Base-by-base conservation (phyloP, 1,139 yeast genomes). In the Pichia terricola region DNA sequence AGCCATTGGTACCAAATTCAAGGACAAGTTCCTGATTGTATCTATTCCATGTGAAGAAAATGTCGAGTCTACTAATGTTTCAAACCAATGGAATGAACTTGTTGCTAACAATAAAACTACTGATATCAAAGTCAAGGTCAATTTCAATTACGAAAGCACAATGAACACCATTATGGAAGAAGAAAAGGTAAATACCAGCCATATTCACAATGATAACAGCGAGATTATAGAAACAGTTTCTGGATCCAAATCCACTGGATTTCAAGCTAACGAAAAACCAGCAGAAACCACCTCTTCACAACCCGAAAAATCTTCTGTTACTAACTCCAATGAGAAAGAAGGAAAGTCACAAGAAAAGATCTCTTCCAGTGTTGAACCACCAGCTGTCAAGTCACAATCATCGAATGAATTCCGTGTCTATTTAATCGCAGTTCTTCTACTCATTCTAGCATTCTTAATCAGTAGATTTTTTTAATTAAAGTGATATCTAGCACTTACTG, bases 1-100 rank as follows among this genome's bases (percentile, higher is more conserved):
- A 48, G 72, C 79, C 9, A 65, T 75, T 42, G 86, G 79, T 56
- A 77, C 73, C 66, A 81, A 81, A 66, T 83, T 95, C 65, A 84
- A 82, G 64, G 97, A 91, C 67, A 91, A 91, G 68, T 91, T 91
- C 63, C 76, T 91, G 60, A 81, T 91, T 50, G 91, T 89, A 55
- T 79, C 94, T 31, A 72, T 88, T 53, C 94, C 95, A 42, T 78
- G 89, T 49, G 79, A 83, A 30, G 11, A 22, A 35, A 10, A 30
- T 11, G 61, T 77, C 46, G 72, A 73, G 45, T 81, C 79, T 43
- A 66, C 75, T 35, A 58, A 71, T 42, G 86, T 85, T 44, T 73
- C 86, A 47, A 81, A 79, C 43, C 67, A 73, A 57, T 88, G 96
- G 96, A 59, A 81, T 34, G 69, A 73, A 44, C 72, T 86, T 58